phyloP scores from a whole-genome alignment of 2,329 filamentous ascomycete species.

The Cadophora sp. region DNA sequence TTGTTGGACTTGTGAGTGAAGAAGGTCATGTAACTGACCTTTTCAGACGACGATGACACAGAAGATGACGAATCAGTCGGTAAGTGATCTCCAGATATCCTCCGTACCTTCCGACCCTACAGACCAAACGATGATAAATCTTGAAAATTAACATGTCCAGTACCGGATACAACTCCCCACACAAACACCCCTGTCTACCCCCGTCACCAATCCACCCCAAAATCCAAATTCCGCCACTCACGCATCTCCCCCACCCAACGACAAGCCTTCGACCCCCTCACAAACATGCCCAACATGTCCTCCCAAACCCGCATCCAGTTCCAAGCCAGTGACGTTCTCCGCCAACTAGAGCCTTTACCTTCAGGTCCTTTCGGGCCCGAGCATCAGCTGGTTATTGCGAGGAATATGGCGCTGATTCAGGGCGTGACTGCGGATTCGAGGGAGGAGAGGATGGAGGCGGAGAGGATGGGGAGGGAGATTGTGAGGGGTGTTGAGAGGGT shows the following conservation, averaged over 20 bases:
- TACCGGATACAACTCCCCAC: neutral
- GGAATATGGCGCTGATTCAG: neutral
- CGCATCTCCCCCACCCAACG: neutral
- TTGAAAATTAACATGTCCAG: too few relatives aligned
- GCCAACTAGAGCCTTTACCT: neutral
- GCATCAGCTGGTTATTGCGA: neutral
- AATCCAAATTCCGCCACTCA: neutral
- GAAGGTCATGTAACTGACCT: neutral
- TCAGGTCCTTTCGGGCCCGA: neutral
- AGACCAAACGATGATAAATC: neutral
- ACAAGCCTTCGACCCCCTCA: neutral
- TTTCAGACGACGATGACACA: neutral
- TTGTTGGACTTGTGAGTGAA: neutral
- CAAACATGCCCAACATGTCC: neutral
- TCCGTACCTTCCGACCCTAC: neutral
- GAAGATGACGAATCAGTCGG: neutral
- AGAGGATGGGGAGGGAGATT: slow-evolving; percentile 7
- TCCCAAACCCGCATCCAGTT: neutral
- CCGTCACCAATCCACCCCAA: neutral
- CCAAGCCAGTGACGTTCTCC: neutral
- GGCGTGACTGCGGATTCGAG: neutral
- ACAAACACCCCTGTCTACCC: neutral
- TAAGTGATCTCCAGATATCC: neutral
- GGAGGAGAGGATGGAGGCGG: neutral
- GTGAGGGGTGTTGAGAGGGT: neutral